Base-by-base conservation (phyloP, 2,329 filamentous ascomycete genomes). In the Blastomyces percursus region DNA sequence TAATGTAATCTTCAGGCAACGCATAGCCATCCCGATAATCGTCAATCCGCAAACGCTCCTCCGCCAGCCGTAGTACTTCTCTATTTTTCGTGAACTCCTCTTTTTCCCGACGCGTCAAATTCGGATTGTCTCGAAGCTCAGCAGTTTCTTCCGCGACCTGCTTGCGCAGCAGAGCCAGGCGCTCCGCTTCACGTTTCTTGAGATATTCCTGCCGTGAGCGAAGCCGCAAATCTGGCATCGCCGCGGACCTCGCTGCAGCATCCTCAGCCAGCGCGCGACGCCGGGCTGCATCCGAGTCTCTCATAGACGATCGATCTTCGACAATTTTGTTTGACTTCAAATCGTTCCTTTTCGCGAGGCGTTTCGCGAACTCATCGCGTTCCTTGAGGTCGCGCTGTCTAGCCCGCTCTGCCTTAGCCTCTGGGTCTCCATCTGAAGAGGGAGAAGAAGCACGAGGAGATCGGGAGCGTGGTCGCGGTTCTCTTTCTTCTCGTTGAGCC, bases 1-100 rank as follows among this genome's bases (percentile, higher is more conserved):
- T 96, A 65, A 96, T 93, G 72, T 96, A 96, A 73, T 96, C 91
- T 66, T 96, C 92, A 0, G 93, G 94, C 78, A 99, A 87, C 67
- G 87, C 83, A 76, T 97, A 99, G 1, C 93, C 93, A 77, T 96
- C 92, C 24, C 87, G 84, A 73, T 96, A 86, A 68, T 97, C 93
- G 72, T 97, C 92, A 66, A 99, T 96, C 52, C 84, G 84, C 62
- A 93, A 79, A 27, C 93, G 83, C 73, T 95, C 91, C 75, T 96
- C 90, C 0, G 91, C 90, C 51, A 96, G 80, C 44, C 87, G 82
- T 51, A 96, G 76, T 32, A 92, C 81, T 74, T 97, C 90, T 55
- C 90, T 81, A 71, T 97, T 97, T 71, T 90, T 87, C 2, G 88
- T 87, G 73, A 99, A 97, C 66, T 96, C 90, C 62, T 86, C 88